phyloP scores from a whole-genome alignment of 148 eudicot genomes.

The Nyssa sinensis region DNA sequence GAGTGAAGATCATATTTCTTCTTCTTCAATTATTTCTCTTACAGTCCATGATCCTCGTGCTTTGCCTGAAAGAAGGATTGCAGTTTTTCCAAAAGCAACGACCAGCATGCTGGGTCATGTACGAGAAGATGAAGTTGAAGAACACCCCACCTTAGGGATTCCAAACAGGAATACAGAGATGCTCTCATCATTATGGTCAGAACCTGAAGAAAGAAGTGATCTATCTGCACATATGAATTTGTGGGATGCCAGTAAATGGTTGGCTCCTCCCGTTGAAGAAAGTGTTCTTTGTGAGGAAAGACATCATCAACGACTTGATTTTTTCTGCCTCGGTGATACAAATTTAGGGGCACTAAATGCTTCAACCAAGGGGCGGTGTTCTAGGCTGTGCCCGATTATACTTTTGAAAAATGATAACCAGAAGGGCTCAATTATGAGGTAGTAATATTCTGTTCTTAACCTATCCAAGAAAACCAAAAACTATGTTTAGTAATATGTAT shows the following conservation, averaged over 20 bases:
- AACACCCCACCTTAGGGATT: no score
- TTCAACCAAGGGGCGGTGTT: slow-evolving; percentile 28
- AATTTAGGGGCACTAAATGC: slow-evolving; percentile 16
- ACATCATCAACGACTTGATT: slow-evolving; percentile 48
- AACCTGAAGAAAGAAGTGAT: slow-evolving; percentile 20
- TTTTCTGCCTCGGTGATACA: slow-evolving; percentile 45
- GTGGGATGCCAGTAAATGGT: slow-evolving; percentile 63
- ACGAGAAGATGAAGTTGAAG: slow-evolving; percentile 22
- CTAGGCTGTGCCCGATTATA: slow-evolving; percentile 64
- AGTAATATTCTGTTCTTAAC: slow-evolving; percentile 23
- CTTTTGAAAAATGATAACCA: slow-evolving; percentile 51
- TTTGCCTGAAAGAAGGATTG: slow-evolving; percentile 23
- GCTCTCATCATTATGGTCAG: slow-evolving; percentile 27
- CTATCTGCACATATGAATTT: slow-evolving; percentile 39
- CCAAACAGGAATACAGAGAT: slow-evolving; percentile 14
- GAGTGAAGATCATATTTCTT: slow-evolving; percentile 40
- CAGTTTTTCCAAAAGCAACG: slow-evolving; percentile 23
- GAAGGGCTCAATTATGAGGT: slow-evolving; percentile 53
- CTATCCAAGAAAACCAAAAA: no score
- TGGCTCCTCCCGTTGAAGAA: slow-evolving; percentile 78
- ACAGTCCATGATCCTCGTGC: slow-evolving; percentile 70
- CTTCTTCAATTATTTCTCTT: slow-evolving; percentile 46
- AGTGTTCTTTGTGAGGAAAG: slow-evolving; percentile 59
- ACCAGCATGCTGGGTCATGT: slow-evolving; percentile 10
- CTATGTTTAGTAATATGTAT: no score